Conservation (phyloP, 1,284 basidiomycete genomes). For the Neolentinus lepideus region DNA sequence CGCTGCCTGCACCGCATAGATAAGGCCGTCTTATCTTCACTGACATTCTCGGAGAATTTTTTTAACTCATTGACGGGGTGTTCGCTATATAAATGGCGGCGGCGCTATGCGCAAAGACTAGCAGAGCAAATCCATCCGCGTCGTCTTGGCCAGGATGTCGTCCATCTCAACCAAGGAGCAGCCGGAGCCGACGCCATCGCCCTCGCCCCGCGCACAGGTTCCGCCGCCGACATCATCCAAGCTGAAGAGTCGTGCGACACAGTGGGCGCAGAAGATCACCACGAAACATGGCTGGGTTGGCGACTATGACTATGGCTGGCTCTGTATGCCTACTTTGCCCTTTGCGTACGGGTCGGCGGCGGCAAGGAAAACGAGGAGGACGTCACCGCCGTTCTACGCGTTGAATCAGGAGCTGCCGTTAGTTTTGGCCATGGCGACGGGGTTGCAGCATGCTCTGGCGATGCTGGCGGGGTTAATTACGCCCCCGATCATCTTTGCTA, state of each 20-base stretch:
- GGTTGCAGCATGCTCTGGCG: slow-evolving; percentile 73
- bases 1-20: neutral
- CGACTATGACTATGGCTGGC: slow-evolving; percentile 71
- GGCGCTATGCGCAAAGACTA: neutral
- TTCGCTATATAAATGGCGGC: neutral
- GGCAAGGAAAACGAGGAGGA: slow-evolving; percentile 22
- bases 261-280: slow-evolving; percentile 29
- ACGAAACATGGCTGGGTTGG: slow-evolving; percentile 67
- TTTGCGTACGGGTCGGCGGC: slow-evolving; percentile 25
- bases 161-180: slow-evolving; percentile 15
- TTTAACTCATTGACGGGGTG: neutral
- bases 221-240: slow-evolving; percentile 3
- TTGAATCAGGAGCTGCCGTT: slow-evolving; percentile 66
- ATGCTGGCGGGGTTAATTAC: slow-evolving; percentile 69
- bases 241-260: slow-evolving; percentile 7
- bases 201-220: slow-evolving; percentile 1
- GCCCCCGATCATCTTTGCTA: slow-evolving; percentile 78
- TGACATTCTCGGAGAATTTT: neutral
- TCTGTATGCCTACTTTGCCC: slow-evolving; percentile 60
- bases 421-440: slow-evolving; percentile 58
- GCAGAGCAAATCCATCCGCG: neutral
- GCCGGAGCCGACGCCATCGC: slow-evolving; percentile 12
- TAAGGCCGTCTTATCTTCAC: neutral
- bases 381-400: slow-evolving; percentile 64
- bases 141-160: neutral